Percentiles rank a stretch among this genome's conserved stretches.
Evolutionary conservation across 108 stramenopile species (phyloP).

Genomic region (Cyclotella baltica): DNA sequence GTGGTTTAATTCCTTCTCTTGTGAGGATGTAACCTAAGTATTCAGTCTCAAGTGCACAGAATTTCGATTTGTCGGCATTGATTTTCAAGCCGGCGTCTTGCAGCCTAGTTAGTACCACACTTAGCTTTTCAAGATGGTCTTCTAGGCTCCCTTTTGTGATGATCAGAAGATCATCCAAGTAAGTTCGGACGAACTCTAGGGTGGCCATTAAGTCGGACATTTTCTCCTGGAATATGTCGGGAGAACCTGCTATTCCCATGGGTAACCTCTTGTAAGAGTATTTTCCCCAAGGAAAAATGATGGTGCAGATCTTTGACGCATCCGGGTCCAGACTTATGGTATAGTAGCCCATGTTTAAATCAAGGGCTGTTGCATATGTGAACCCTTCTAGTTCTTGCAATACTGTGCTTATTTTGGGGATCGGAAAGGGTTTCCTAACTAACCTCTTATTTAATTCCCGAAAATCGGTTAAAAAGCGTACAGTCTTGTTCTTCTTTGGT

Average conservation of each 20-base stretch:
- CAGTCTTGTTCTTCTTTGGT: conserved; percentile 40
- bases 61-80: conserved; percentile 36
- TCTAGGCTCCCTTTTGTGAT: conserved; percentile 28
- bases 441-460: conserved; percentile 50
- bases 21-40: conserved; percentile 22
- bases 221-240: conserved; percentile 41
- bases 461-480: conserved; percentile 43
- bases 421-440: conserved; percentile 29
- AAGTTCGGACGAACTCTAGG: conserved; percentile 32
- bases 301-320: conserved; percentile 25
- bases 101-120: conserved; percentile 14
- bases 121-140: conserved; percentile 40
- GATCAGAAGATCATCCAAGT: conserved; percentile 40
- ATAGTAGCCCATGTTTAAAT: conserved; percentile 54
- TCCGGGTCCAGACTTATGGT: conserved; percentile 17
- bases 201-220: conserved; percentile 21
- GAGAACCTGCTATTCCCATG: conserved; percentile 33
- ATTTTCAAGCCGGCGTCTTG: conserved; percentile 28
- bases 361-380: conserved; percentile 40
- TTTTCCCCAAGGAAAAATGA: conserved; percentile 26
- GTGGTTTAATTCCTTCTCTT: conserved; percentile 28
- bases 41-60: conserved; percentile 27
- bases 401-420: conserved; percentile 23
- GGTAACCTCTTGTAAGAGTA: conserved; percentile 32
- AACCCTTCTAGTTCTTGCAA: conserved; percentile 50